Base-by-base conservation (phyloP, 495 filamentous ascomycete genomes). In the Aspergillus saccharolyticus region DNA sequence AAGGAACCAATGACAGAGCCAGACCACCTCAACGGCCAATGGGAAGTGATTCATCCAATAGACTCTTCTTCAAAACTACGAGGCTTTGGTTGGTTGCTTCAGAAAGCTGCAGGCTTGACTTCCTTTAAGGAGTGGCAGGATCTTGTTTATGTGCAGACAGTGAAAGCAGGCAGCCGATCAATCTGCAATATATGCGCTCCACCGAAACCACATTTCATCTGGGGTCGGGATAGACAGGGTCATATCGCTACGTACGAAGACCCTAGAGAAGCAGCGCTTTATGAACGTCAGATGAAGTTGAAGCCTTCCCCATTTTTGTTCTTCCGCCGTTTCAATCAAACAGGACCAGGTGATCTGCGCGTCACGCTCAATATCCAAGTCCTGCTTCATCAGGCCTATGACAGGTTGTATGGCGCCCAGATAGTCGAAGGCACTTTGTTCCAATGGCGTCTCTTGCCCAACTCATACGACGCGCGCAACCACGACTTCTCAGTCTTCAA, bases 281-380 rank as follows among this genome's bases (percentile, higher is more conserved):
- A 75, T 55, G 81, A 83, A 62, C 70, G 74, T 6, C 62, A 70
- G 10, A 54, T 80, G 12, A 84, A 83, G 54, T 51, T 63, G n/a
- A 70, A 79, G 39, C 79, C 83, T 0, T 20, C 69, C 0, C 63
- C 78, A 0, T 78, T 86, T 18, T 54, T 77, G 25, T 70, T 80
- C 4, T 75, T 79, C 46, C 53, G 72, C 4, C 61, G 59, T 12
- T 63, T 77, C 6, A 63, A 70, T 46, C 57, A 66, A 10, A 48
- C 63, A 18, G 63, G 55, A 14, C 42, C 67, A 25, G 65, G 66
- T 2, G 56, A 69, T 28, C 44, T 84, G 19, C 70, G 68, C 15
- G 70, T 89, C 43, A 77, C 77, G 0, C 56, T 86, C 1, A 85
- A 87, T 56, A 53, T 85, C 15, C 67, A 75, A 15, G 75, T 80